Conservation (phyloP, 495 filamentous ascomycete genomes). For the Lophium mytilinum region DNA sequence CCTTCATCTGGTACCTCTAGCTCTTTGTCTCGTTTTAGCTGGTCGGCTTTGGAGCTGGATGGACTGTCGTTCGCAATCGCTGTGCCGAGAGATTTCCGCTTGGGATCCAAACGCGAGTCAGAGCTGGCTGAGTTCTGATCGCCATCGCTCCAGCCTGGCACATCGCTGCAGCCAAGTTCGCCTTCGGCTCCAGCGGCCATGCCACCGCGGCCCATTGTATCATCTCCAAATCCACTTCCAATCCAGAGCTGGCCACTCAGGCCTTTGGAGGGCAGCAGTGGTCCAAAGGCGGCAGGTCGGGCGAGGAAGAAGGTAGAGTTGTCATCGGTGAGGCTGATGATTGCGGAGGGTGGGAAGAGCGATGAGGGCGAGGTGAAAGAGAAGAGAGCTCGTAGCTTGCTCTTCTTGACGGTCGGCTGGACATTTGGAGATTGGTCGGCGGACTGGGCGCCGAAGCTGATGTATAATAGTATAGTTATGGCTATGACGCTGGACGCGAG, state of each 20-base stretch:
- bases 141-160: conserved; percentile 70
- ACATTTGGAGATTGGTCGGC: conserved; percentile 1
- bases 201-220: conserved; percentile 52
- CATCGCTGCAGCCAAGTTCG: conserved; percentile 94
- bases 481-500: conserved; percentile 28
- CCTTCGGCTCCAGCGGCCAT: conserved; percentile 53
- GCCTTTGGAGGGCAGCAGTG: conserved; percentile 62
- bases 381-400: conserved; percentile 46
- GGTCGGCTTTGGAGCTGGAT: neutral
- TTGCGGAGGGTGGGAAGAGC: conserved; percentile 87
- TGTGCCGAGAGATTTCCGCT: conserved; percentile 2
- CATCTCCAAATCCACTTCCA: conserved; percentile 80
- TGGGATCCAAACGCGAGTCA: conserved; percentile 1
- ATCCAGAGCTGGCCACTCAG: conserved; percentile 83
- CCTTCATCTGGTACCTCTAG: neutral
- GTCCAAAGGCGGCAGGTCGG: conserved; percentile 87
- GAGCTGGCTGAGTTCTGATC: conserved; percentile 8
- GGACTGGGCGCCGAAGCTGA: conserved; percentile 13
- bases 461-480: conserved; percentile 29
- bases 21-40: neutral
- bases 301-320: conserved; percentile 95
- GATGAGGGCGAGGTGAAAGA: conserved; percentile 61
- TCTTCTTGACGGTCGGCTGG: conserved; percentile 1
- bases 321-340: conserved; percentile 94
- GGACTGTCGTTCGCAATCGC: neutral